phyloP scores from a whole-genome alignment of 768 basidiomycete species.

The Pisolithus microcarpus region DNA sequence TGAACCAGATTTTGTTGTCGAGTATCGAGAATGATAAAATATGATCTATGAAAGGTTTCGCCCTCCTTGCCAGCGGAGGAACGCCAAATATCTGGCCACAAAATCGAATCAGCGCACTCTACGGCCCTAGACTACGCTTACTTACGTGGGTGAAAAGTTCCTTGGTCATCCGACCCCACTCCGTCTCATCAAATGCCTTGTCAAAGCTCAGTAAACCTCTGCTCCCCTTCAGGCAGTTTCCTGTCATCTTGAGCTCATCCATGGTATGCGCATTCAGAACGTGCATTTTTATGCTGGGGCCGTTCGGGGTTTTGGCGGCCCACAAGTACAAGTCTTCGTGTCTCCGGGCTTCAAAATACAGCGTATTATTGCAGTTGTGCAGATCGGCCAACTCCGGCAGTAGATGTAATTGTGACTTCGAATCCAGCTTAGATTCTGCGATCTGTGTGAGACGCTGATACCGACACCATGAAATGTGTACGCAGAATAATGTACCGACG shows the following conservation, averaged over 20 bases:
- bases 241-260: conserved; percentile 99
- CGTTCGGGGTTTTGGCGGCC: conserved; percentile 96
- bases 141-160: conserved; percentile 90
- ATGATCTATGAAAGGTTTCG: conserved; percentile 98
- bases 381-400: conserved; percentile 95
- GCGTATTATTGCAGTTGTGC: conserved; percentile 93
- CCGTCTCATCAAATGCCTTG: conserved; percentile 78
- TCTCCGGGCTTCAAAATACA: conserved; percentile 94
- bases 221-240: conserved; percentile 95
- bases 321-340: conserved; percentile 96
- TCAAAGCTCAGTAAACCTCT: conserved; percentile 91
- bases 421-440: conserved; percentile 93
- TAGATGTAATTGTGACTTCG: conserved; percentile 87
- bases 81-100: conserved; percentile 82
- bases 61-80: conserved; percentile 79
- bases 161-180: conserved; percentile 81
- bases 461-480: not conserved
- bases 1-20: conserved; percentile 97
- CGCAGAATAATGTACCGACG: no score
- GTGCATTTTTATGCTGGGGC: conserved; percentile 94
- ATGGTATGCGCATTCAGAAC: conserved; percentile 99
- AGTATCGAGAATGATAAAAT: conserved; percentile 93
- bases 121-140: conserved; percentile 4
- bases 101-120: conserved; percentile 1
- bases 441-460: not conserved